Evolutionary conservation across 768 basidiomycete species (phyloP), one percentile per base, ranked within the genome.

Genomic region (Rhodotorula taiwanensis): DNA sequence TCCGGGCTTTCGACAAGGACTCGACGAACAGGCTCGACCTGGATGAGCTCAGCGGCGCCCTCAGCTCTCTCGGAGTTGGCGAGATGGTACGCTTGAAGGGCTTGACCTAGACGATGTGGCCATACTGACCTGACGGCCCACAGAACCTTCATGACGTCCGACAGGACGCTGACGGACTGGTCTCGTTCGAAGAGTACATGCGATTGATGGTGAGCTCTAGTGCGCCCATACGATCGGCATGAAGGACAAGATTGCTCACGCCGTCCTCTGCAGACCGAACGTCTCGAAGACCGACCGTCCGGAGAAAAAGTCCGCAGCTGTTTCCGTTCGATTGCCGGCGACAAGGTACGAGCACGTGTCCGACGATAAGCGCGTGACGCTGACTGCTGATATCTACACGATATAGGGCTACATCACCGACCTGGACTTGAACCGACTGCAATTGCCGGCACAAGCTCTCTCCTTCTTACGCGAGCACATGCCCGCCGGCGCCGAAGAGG

Each of bases 1-100:
- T 99, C 84, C 84, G 93, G 55, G 93, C 97, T 77, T 99, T 99
- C 72, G 94, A 97, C 76, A 84, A 84, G 66, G 92, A 97, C 70
- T 11, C 11, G 49, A 21, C 23, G 18, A 87, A 89, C 71, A 84
- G 86, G 43, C 95, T 97, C 74, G 91, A 89, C 0, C 82, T 98
- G 43, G 83, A 81, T 62, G 91, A 97, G 76, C 87, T 95, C 82
- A 83, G 86, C n/a, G 89, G 90, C 16, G 95, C 95, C 2, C 80
- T 99, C 21, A 92, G 93, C 4, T 92, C 89, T 76, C 79, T 98
- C 43, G 93, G 94, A 2, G 88, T 99, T 58, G 86, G 91, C 25
- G 98, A 94, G 74, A 86, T 88, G 20, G 87, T 87, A 56, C 23
- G 16, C 57, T n/a, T 39, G 25, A 39, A 43, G 36, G 21, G 7